Base-by-base conservation (phyloP, 2,329 filamentous ascomycete species). In the Aspergillus uvarum region DNA sequence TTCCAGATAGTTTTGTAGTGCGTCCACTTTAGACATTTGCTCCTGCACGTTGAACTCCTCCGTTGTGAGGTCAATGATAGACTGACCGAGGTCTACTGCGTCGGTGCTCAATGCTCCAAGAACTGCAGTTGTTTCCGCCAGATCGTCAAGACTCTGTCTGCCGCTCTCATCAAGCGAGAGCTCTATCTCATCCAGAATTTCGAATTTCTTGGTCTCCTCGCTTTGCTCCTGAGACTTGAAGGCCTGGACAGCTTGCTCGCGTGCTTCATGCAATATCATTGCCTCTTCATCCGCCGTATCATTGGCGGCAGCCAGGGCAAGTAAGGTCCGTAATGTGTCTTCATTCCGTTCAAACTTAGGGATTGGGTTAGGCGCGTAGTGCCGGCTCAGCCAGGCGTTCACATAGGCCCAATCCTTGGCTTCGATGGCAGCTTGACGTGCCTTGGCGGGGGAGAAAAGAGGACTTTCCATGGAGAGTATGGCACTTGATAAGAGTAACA, bases 321-420 rank as follows among this genome's bases (percentile, higher is more conserved):
- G 83, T 4, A 96, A 82, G 1, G 84, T 87, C 64, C 87, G 88
- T 53, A 96, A 81, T 0, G 93, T 97, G 50, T 94, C 90, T 31
- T 89, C 83, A 71, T 95, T 97, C 68, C 92, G 88, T 78, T 98
- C 94, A 74, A 96, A 96, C 0, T 82, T 72, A 0, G 92, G 92
- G 0, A 88, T 79, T 0, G 83, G 73, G 50, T 84, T 85, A 31
- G 85, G 83, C 49, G 83, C 82, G 67, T 90, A 90, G 70, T 90
- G 90, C 60, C 85, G 83, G 50, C 83, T 81, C 11, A 97, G 85
- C 93, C 94, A 98, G 68, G 82, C 81, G 76, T 96, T 92, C 67
- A 97, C 85, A 66, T 90, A 92, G 58, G 87, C 88, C 94, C 94
- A 98, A 77, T 97, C 93, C 72, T 94, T 93, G 51, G 92, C 90